These are phyloP conservation scores for Allium sativum DNA, from an alignment of 106 monocot species.

Conservation along the genomic window DNA sequence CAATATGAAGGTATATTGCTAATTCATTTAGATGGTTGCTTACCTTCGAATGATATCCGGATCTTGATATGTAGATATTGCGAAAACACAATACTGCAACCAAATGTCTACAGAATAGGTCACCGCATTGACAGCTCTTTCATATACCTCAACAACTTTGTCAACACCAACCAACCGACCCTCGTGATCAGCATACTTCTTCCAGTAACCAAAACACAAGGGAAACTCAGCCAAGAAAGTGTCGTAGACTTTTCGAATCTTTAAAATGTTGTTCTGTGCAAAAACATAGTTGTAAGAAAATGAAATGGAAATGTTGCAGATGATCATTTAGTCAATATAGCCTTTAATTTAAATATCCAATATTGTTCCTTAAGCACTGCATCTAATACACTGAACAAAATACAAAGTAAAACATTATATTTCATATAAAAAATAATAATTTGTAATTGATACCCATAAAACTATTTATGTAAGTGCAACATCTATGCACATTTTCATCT, in stretches of 20 bases:
- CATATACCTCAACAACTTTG: conserved; percentile 89
- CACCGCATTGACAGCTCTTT: conserved; percentile 79
- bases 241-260: conserved; percentile 87
- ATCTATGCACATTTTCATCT: too few relatives aligned
- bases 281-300: background rate
- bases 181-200: conserved; percentile 97
- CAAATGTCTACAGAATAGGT: conserved; percentile 99
- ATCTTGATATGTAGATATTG: conserved; percentile 83
- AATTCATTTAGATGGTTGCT: background rate
- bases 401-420: too few relatives aligned
- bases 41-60: conserved; percentile 88
- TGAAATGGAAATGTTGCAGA: background rate
- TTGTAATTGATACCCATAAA: too few relatives aligned
- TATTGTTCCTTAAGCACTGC: background rate
- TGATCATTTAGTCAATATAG: background rate
- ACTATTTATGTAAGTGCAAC: too few relatives aligned
- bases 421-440: too few relatives aligned
- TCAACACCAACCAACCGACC: conserved; percentile 51
- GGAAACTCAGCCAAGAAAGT: conserved; percentile 87
- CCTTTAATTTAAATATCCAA: background rate
- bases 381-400: too few relatives aligned
- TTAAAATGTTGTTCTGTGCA: conserved; percentile 61
- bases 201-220: conserved; percentile 97
- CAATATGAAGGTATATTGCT: background rate
- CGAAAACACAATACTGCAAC: conserved; percentile 82